A percentile compares a stretch with the other conserved stretches of the same genome.
Conservation (phyloP, 2,329 filamentous ascomycete species). For the Diplodia intermedia region DNA sequence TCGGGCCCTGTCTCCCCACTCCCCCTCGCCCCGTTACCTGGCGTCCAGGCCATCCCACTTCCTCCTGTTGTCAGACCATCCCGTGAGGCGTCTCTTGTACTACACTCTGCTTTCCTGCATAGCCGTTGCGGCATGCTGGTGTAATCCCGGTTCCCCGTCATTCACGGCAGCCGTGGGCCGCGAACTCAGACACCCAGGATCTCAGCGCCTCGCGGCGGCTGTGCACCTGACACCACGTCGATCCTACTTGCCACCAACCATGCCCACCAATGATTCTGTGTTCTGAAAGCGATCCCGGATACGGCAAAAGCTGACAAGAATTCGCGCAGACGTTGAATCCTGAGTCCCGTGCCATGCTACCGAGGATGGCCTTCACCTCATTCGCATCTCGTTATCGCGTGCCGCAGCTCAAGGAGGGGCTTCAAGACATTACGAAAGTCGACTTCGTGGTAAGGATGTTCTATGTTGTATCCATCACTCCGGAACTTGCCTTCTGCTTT, state of each 20-base stretch:
- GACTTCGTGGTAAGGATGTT: constrained; percentile 66
- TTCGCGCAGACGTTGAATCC: constrained; percentile 71
- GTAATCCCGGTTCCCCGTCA: constrained; percentile 8
- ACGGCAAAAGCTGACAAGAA: not conserved
- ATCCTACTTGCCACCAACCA: not conserved
- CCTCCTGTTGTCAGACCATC: constrained; percentile 27
- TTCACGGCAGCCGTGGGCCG: constrained; percentile 42
- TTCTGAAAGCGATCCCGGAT: not conserved
- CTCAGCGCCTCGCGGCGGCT: not conserved
- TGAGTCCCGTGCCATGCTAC: constrained; percentile 75
- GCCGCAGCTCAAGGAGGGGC: constrained; percentile 78
- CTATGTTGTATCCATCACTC: not conserved
- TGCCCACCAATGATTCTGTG: not conserved
- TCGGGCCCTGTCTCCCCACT: constrained; percentile 38
- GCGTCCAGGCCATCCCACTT: not conserved
- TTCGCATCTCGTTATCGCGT: constrained; percentile 76
- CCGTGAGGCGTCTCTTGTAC: constrained; percentile 11
- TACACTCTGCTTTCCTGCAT: constrained; percentile 1
- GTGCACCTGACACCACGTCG: not conserved
- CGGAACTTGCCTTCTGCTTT: constrained; percentile 3
- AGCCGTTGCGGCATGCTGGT: not conserved
- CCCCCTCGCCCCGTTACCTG: not conserved
- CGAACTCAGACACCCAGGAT: not conserved
- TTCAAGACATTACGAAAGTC: constrained; percentile 77
- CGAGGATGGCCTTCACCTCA: constrained; percentile 78